Evolutionary conservation across 176 grass and related monocot genomes (phyloP).

Genomic region (Chloris gayana): DNA sequence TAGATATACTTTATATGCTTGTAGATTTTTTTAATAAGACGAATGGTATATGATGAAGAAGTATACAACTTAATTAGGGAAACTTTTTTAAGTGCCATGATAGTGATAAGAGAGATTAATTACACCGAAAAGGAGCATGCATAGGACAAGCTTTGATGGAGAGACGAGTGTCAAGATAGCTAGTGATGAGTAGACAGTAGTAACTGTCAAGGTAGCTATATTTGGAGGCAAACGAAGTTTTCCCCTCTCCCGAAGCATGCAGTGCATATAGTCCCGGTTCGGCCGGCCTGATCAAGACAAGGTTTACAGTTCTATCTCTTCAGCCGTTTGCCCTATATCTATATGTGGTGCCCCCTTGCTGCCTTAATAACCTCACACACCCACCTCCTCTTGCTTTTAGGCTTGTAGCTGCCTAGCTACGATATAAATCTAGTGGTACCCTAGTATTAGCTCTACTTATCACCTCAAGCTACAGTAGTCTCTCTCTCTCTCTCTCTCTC

Average conservation of each 20-base stretch:
- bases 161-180: not conserved
- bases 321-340: slow-evolving; percentile 2
- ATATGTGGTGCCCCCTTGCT: too few species aligned
- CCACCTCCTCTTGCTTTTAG: too few species aligned
- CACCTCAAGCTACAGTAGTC: not conserved
- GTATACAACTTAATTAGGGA: too few species aligned
- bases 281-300: slow-evolving; percentile 18
- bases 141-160: not conserved
- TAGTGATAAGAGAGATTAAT: slow-evolving; percentile 17
- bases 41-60: too few species aligned
- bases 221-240: slow-evolving; percentile 28
- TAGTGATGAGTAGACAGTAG: not conserved
- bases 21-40: too few species aligned
- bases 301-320: slow-evolving; percentile 16
- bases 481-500: too few species aligned
- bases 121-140: slow-evolving; percentile 4
- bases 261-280: not conserved
- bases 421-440: too few species aligned
- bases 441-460: too few species aligned
- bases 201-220: not conserved
- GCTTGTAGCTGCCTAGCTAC: too few species aligned
- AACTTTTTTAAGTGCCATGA: slow-evolving; percentile 30
- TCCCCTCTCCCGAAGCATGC: slow-evolving; percentile 7
- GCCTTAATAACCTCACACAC: not conserved
- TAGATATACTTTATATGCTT: too few species aligned